A percentile compares a stretch with the other conserved stretches of the same genome.
Evolutionary conservation across 139 green algal species (phyloP).

Genomic region (Trebouxia sp.): DNA sequence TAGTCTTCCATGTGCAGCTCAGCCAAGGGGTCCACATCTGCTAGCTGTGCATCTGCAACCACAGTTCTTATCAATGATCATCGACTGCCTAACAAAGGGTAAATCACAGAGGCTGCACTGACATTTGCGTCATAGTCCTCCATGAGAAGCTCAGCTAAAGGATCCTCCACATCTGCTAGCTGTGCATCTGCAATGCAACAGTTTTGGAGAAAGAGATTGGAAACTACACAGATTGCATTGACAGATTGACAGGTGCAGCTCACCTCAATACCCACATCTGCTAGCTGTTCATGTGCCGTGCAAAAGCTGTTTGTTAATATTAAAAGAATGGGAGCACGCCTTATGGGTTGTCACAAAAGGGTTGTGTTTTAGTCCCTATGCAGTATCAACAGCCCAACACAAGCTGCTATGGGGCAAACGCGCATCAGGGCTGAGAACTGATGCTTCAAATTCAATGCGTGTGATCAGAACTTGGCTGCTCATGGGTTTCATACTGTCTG

Average conservation of each 20-base stretch:
- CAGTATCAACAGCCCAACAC: neutral
- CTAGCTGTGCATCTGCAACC: too few species aligned
- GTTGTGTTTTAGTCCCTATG: neutral
- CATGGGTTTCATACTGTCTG: too few species aligned
- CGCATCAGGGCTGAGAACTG: neutral
- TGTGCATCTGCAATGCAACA: neutral
- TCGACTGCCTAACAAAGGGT: too few species aligned
- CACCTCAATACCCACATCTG: neutral
- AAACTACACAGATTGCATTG: too few species aligned
- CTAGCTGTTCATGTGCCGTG: neutral
- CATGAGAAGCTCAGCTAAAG: constrained; percentile 94
- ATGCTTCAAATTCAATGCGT: neutral
- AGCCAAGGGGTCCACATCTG: constrained; percentile 60
- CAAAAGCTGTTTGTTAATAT: neutral
- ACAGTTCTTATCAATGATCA: too few species aligned
- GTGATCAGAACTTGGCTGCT: too few species aligned
- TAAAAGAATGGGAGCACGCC: neutral
- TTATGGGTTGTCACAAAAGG: neutral
- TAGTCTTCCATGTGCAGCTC: constrained; percentile 98
- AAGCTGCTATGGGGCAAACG: neutral
- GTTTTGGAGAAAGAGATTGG: too few species aligned
- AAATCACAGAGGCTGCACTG: too few species aligned
- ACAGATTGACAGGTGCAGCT: too few species aligned
- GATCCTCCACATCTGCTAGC: neutral
- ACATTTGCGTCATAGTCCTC: constrained; percentile 91